Conservation (phyloP, 441 rosid genomes). For the Pelargonium fulgidum region DNA sequence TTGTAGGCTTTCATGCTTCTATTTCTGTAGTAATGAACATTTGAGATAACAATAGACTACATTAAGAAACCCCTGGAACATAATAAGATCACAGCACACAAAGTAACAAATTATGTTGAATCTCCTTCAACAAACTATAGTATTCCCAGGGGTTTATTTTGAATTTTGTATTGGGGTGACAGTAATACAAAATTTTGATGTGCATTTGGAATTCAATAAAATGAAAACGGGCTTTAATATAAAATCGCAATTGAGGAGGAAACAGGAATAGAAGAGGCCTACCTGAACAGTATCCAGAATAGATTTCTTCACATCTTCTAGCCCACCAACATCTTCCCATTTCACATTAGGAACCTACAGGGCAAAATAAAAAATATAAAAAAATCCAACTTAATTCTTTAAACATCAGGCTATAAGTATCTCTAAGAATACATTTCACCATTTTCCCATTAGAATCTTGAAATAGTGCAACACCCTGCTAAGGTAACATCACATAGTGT, state of each 20-base stretch:
- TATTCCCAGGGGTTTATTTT: background rate
- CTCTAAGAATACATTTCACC: background rate
- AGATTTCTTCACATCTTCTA: constrained; percentile 88
- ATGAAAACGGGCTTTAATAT: background rate
- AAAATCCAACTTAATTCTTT: background rate
- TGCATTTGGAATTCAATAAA: constrained; percentile 11
- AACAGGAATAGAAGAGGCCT: constrained; percentile 11
- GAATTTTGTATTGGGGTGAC: background rate
- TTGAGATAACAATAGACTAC: constrained; percentile 1
- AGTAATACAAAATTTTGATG: background rate
- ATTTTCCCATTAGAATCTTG: background rate
- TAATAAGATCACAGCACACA: background rate
- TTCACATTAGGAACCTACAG: constrained; percentile 83
- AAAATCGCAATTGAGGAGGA: background rate
- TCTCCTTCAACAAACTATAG: background rate
- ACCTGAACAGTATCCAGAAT: constrained; percentile 96
- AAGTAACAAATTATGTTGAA: constrained; percentile 1
- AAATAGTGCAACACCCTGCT: background rate
- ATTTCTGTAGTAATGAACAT: background rate
- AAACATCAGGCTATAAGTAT: background rate
- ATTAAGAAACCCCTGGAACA: background rate
- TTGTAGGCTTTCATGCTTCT: background rate
- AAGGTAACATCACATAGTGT: background rate
- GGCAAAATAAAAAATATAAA: constrained; percentile 11
- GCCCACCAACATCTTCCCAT: constrained; percentile 99